Evolutionary conservation across 2,329 filamentous ascomycete genomes (phyloP).

Genomic region (Pyrenochaeta sp.): DNA sequence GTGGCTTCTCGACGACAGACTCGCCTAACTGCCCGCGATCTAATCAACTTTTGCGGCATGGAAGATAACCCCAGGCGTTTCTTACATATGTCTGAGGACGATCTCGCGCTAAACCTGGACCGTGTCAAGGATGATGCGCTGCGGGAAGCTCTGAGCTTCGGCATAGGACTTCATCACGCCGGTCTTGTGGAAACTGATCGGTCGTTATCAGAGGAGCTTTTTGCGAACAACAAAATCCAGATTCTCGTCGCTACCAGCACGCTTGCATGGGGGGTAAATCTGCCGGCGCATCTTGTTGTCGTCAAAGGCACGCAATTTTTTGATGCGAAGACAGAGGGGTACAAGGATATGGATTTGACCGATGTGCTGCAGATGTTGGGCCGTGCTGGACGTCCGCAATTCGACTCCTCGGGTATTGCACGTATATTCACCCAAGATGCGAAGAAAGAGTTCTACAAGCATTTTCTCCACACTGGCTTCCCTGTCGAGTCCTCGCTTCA

Average conservation of each 20-base stretch:
- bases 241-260: conserved; percentile 96
- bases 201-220: conserved; percentile 90
- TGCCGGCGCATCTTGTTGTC: conserved; percentile 94
- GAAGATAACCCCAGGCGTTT: conserved; percentile 96
- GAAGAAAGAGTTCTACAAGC: conserved; percentile 99
- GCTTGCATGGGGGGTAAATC: conserved; percentile 96
- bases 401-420: conserved; percentile 94
- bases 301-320: conserved; percentile 99
- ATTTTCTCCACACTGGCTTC: conserved; percentile 97
- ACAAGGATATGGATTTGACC: conserved; percentile 98
- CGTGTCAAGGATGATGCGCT: conserved; percentile 93
- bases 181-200: conserved; percentile 95
- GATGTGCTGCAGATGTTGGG: conserved; percentile 98
- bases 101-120: conserved; percentile 84
- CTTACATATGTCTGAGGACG: conserved; percentile 92
- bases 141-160: conserved; percentile 93
- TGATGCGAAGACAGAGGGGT: conserved; percentile 96
- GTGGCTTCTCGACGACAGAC: conserved; percentile 96
- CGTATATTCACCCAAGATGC: conserved; percentile 97
- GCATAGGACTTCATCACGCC: conserved; percentile 96
- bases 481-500: conserved; percentile 96
- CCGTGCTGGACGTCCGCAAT: conserved; percentile 92
- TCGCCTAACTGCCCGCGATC: conserved; percentile 89
- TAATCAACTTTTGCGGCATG: conserved; percentile 98
- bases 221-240: conserved; percentile 97